Conservation (phyloP, 1,139 yeast genomes). For the Lodderomyces orthopsilosis region DNA sequence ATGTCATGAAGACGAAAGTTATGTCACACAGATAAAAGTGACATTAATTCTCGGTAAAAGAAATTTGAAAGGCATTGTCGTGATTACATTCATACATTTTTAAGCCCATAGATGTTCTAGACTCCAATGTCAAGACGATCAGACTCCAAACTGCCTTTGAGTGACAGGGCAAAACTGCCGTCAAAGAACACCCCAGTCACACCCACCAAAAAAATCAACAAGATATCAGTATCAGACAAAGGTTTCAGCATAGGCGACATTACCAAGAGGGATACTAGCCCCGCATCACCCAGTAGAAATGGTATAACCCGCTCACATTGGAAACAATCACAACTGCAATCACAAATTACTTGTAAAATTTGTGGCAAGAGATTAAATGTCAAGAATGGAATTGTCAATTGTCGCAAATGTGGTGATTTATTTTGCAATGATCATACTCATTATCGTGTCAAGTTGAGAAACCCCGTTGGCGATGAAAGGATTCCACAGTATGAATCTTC, state of each 20-base stretch:
- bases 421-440: slow-evolving; percentile 67
- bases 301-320: slow-evolving; percentile 58
- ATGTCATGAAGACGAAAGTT: background rate
- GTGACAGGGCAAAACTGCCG: background rate
- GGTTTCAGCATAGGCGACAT: slow-evolving; percentile 31
- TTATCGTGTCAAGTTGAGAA: slow-evolving; percentile 42
- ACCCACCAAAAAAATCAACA: slow-evolving; percentile 24
- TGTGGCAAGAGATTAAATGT: slow-evolving; percentile 45
- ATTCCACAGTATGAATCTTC: slow-evolving; percentile 29
- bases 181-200: slow-evolving; percentile 7
- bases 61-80: too few relatives aligned
- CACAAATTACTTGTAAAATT: slow-evolving; percentile 33
- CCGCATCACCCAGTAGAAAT: slow-evolving; percentile 5
- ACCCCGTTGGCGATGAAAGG: slow-evolving; percentile 37
- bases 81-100: too few relatives aligned
- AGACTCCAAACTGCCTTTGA: background rate
- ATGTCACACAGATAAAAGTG: background rate
- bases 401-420: slow-evolving; percentile 70
- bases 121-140: slow-evolving; percentile 14
- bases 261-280: background rate
- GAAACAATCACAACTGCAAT: slow-evolving; percentile 42
- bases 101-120: too few relatives aligned
- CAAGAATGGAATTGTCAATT: slow-evolving; percentile 54
- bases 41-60: background rate
- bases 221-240: slow-evolving; percentile 34